Base-by-base conservation (phyloP, 2,329 filamentous ascomycete species). In the Thelonectria discophora region DNA sequence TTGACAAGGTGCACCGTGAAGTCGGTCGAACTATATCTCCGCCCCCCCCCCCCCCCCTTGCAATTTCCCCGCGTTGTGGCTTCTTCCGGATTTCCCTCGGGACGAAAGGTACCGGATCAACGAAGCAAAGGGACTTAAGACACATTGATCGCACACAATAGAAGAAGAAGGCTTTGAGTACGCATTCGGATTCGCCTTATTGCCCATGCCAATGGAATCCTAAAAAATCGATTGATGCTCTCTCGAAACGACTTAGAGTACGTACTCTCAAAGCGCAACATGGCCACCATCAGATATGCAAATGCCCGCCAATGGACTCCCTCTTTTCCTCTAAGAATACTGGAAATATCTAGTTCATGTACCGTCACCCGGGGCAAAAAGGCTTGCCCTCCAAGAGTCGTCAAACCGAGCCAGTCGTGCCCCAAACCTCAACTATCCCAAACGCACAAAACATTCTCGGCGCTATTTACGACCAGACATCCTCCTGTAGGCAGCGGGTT, bases 381-480 rank as follows among this genome's bases (percentile, higher is more conserved):
- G 69, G 70, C 66, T 55, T 54, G 40, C 58, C 50, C 54, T 55
- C 30, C 37, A 60, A 63, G 55, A 55, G 65, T 63, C 59, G 54
- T 67, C 45, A 65, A 65, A 69, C 65, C 59, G 60, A 58, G 60
- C 68, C 69, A 65, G 63, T 61, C 43, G 12, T 20, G 24, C 65
- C 62, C 62, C 50, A 58, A 60, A 60, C 57, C 53, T 53, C 53
- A 59, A 69, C 62, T 62, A 70, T 65, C 63, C 55, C 58, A 65
- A 65, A 64, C 61, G 46, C 53, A 62, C 42, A 51, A 27, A 49
- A 45, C 37, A 48, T 47, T 51, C 51, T 55, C 12, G 12, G 11
- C 48, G 61, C 62, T 58, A 20, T 65, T 79, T 79, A 90, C 75
- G 87, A 90, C 88, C 88, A 90, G 53, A 90, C 88, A 72, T 90